Base-by-base conservation (phyloP, 805 yeast species). In the Candida nitratophila region DNA sequence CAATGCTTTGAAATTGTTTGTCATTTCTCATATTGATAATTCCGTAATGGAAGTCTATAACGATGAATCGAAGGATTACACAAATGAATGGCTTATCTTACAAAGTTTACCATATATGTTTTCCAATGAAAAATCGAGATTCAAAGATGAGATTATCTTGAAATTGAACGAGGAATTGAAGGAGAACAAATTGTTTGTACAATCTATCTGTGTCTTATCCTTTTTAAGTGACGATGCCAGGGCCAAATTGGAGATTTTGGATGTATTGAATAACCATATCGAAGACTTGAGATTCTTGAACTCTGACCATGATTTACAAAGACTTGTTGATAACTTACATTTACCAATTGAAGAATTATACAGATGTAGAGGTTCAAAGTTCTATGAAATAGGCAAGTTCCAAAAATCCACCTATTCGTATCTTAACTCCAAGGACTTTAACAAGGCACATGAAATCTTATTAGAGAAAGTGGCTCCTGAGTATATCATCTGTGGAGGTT, bases 391-490 rank as follows among this genome's bases (percentile, higher is more conserved):
- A 9, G 78, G 74, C 2, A 74, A 83, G 41, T 73, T 68, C 50
- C 69, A 80, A 64, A 66, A 73, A 15, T 88, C 87, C 51, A 79
- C 81, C 1, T 67, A 71, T 39, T 76, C 81, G 26, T 71, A 83
- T 39, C 62, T 87, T 1, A 70, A 68, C 12, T 96, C 96, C 0
- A 69, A 66, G 11, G 59, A 73, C 41, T 76, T 76, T 66, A 68
- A 63, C 0, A 79, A 76, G 34, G 96, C 96, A 0, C 93, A 86
- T 54, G 57, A 63, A 2, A 64, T 77, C 1, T 62, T 86, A 4
- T 52, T 81, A 9, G 56, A 65, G 1, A 59, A 69, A 3, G 83
- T 88, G 27, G 98, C 91, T 0, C 98, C 98, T 9, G 59, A 63
- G 14, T 74, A 82, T 3, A 76, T 90, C 1, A 73, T 81, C 15